Evolutionary conservation across 352 stramenopile species (phyloP), one percentile per base, ranked within the genome.

Genomic region (Blastocystis sp.): DNA sequence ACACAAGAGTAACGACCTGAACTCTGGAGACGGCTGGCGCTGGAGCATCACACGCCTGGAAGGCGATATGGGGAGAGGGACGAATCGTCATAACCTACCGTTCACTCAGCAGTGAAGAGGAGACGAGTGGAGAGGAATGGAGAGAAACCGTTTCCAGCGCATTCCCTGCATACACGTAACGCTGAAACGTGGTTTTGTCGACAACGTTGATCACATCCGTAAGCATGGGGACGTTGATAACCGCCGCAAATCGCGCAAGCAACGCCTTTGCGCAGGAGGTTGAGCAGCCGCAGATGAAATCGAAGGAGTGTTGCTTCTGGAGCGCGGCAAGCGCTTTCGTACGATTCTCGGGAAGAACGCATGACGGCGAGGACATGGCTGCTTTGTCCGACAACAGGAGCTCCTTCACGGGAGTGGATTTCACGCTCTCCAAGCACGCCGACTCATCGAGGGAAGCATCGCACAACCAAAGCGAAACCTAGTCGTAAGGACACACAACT

Each of bases 221-320:
- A 65, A 99, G 94, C 62, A 96, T 96, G 79, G 94, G 92, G 2
- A 95, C 91, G 89, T 98, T 94, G 23, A 98, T 91, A 90, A 96
- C 93, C 52, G 96, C 96, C 14, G 95, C 96, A 43, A 96, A 92
- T 45, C 97, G 94, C 21, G 96, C 96, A 61, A 98, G 89, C 89
- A 98, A 97, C 90, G 98, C 98, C 90, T 98, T 98, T 52, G 93
- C 95, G 88, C 94, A 93, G 91, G 98, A 98, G 77, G 94, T 97
- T 65, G 93, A 93, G 0, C 96, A 92, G 76, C 95, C 95, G 62
- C 99, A 88, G 86, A 99, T 96, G 92, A 98, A 92, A 77, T 92
- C 93, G 90, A 93, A 97, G 66, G 90, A 91, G 43, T 81, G 53
- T 0, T 23, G 21, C n/a, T 64, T 65, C 0, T 53, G 43, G 2